Evolutionary conservation across 768 basidiomycete genomes (phyloP).

Genomic region (Boletus fagicola): DNA sequence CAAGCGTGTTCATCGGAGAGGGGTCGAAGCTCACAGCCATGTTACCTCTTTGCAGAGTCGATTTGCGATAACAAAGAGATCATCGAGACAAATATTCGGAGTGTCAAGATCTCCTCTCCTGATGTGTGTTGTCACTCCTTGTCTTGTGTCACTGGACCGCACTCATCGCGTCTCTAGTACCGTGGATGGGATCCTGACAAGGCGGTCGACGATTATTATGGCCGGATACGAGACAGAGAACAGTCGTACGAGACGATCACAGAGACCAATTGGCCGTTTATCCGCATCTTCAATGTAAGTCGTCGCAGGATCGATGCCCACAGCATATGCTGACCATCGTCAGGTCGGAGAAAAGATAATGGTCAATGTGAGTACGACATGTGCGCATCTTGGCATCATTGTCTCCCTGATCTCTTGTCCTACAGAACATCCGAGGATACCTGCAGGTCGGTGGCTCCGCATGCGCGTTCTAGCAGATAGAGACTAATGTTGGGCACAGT

Average conservation of each 20-base stretch:
- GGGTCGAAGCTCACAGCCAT: conserved; percentile 5
- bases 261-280: conserved; percentile 88
- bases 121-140: conserved; percentile 60
- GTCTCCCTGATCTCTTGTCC: neutral
- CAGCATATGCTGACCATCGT: conserved; percentile 7
- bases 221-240: conserved; percentile 85
- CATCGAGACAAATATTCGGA: conserved; percentile 91
- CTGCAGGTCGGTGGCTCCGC: conserved; percentile 57
- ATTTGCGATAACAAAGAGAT: conserved; percentile 90
- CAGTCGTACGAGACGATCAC: conserved; percentile 87
- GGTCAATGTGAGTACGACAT: conserved; percentile 65
- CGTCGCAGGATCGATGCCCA: neutral
- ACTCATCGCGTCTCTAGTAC: conserved; percentile 55
- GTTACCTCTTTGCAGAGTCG: conserved; percentile 61
- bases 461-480: neutral
- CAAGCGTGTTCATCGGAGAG: conserved; percentile 32
- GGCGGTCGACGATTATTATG: conserved; percentile 90
- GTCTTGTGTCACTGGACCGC: neutral
- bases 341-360: conserved; percentile 95
- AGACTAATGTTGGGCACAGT: conserved; percentile 44
- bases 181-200: conserved; percentile 89
- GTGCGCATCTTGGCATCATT: neutral
- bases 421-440: conserved; percentile 82
- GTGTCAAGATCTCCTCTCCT: conserved; percentile 97
- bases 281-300: conserved; percentile 87